These are phyloP conservation scores for Sphaerulina vaccinii DNA, from an alignment of 2,329 filamentous ascomycete species.

Conservation along the genomic window DNA sequence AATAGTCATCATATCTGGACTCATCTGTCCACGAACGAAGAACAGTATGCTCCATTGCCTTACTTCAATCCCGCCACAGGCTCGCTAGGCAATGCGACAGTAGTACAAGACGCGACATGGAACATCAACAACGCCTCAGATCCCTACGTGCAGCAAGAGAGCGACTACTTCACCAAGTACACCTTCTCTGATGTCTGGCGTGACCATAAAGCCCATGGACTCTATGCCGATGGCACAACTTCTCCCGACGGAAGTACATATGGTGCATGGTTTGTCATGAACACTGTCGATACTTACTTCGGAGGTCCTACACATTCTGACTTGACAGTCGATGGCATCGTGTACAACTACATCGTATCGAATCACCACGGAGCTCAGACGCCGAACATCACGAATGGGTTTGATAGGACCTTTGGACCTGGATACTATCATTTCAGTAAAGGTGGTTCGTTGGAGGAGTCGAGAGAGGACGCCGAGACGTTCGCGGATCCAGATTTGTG, in stretches of 20 bases:
- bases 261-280: constrained; percentile 64
- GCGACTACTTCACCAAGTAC: constrained; percentile 67
- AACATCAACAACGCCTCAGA: constrained; percentile 55
- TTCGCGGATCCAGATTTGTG: constrained; percentile 57
- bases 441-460: constrained; percentile 49
- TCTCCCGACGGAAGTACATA: constrained; percentile 54
- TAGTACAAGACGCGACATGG: constrained; percentile 65
- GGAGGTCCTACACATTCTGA: constrained; percentile 63
- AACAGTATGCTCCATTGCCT: constrained; percentile 56
- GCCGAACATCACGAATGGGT: constrained; percentile 63
- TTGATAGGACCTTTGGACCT: constrained; percentile 65
- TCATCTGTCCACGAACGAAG: constrained; percentile 58
- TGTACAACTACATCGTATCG: constrained; percentile 64
- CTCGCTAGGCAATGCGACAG: constrained; percentile 21
- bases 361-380: constrained; percentile 64
- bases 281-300: constrained; percentile 63
- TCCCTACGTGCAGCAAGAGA: constrained; percentile 55
- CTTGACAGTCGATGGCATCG: constrained; percentile 62
- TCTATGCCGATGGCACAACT: constrained; percentile 53
- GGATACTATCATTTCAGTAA: constrained; percentile 65
- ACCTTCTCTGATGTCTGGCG: constrained; percentile 61
- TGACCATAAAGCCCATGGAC: constrained; percentile 58
- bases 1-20: constrained; percentile 60
- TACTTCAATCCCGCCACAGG: constrained; percentile 45
- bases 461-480: constrained; percentile 55